Conservation (phyloP, 2,329 filamentous ascomycete species). For the Talaromyces funiculosus region DNA sequence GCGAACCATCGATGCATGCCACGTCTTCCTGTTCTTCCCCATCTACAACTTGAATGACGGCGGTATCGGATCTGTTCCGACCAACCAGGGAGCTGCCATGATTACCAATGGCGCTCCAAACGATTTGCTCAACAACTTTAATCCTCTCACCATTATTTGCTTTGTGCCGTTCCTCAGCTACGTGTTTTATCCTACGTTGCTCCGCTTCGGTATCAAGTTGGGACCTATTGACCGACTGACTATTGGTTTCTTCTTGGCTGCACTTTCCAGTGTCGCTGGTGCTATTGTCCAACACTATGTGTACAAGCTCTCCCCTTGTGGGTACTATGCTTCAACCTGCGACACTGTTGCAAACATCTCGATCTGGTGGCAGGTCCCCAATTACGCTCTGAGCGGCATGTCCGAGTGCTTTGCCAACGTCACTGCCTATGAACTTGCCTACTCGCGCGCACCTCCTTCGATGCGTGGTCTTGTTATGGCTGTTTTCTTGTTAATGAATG, state of each 20-base stretch:
- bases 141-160: slow-evolving; percentile 46
- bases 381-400: slow-evolving; percentile 50
- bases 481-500: slow-evolving; percentile 51
- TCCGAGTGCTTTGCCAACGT: slow-evolving; percentile 55
- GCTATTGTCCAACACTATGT: slow-evolving; percentile 42
- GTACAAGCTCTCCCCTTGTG: slow-evolving; percentile 45
- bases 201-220: slow-evolving; percentile 39
- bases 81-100: slow-evolving; percentile 46
- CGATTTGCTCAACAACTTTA: slow-evolving; percentile 48
- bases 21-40: slow-evolving; percentile 36
- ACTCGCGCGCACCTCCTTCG: slow-evolving; percentile 70
- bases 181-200: slow-evolving; percentile 44
- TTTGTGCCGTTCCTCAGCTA: slow-evolving; percentile 46
- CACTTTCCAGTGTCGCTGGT: slow-evolving; percentile 36
- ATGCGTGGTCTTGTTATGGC: slow-evolving; percentile 46
- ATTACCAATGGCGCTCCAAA: slow-evolving; percentile 48
- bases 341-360: slow-evolving; percentile 17
- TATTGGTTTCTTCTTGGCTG: slow-evolving; percentile 48
- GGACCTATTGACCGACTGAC: slow-evolving; percentile 48
- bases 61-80: slow-evolving; percentile 49
- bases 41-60: slow-evolving; percentile 36
- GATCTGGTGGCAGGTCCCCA: slow-evolving; percentile 52
- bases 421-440: slow-evolving; percentile 68
- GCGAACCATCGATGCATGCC: slow-evolving; percentile 29
- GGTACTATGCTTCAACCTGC: slow-evolving; percentile 36